Percentiles rank a stretch among this genome's conserved stretches.
Evolutionary conservation across 768 basidiomycete genomes (phyloP).

Genomic region (Xerocomus brunneocitrinus): DNA sequence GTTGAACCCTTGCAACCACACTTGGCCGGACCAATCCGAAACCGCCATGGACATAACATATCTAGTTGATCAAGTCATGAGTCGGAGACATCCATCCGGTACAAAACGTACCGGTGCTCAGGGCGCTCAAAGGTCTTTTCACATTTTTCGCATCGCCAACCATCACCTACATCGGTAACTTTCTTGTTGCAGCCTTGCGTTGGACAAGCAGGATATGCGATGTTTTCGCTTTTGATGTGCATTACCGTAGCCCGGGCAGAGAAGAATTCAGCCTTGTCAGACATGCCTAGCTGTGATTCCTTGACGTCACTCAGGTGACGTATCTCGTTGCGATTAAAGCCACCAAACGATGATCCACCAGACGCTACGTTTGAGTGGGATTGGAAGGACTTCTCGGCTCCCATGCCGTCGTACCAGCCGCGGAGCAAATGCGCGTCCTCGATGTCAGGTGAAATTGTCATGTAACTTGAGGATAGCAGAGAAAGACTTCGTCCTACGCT

Average conservation of each 20-base stretch:
- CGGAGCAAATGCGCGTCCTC: slow-evolving; percentile 79
- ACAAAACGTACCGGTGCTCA: slow-evolving; percentile 64
- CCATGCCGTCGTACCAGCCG: slow-evolving; percentile 87
- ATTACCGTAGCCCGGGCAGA: slow-evolving; percentile 77
- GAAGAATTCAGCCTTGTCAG: slow-evolving; percentile 79
- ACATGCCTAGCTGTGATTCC: slow-evolving; percentile 65
- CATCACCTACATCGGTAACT: slow-evolving; percentile 59
- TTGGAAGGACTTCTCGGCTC: slow-evolving; percentile 60
- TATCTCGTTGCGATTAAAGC: slow-evolving; percentile 69
- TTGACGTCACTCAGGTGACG: slow-evolving; percentile 75
- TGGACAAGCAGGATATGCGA: slow-evolving; percentile 88
- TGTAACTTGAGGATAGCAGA: slow-evolving; percentile 72
- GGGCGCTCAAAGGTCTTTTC: slow-evolving; percentile 57
- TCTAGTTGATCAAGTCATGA: slow-evolving; percentile 31
- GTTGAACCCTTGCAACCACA: slow-evolving; percentile 95
- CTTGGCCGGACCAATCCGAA: slow-evolving; percentile 84
- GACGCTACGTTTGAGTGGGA: slow-evolving; percentile 51
- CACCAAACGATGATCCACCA: slow-evolving; percentile 36
- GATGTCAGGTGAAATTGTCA: slow-evolving; percentile 89
- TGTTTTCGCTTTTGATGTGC: slow-evolving; percentile 78
- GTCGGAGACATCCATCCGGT: neutral
- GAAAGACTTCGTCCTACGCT: slow-evolving; percentile 73
- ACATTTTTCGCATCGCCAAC: slow-evolving; percentile 96
- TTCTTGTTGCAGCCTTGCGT: slow-evolving; percentile 85
- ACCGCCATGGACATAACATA: slow-evolving; percentile 84